These are phyloP conservation scores for Arachis monticola DNA, from an alignment of 331 rosid genomes.

Conservation along the genomic window DNA sequence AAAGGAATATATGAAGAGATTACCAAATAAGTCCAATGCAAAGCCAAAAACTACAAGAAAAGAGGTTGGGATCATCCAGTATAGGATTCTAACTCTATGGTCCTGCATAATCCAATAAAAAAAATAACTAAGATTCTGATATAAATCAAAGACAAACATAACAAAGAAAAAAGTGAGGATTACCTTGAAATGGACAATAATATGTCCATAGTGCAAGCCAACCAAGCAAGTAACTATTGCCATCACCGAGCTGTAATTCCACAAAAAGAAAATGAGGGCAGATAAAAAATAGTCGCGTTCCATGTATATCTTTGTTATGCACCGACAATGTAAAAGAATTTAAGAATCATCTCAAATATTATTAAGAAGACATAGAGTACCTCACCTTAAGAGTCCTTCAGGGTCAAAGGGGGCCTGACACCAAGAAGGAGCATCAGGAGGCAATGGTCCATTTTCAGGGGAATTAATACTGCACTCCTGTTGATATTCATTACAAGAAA, in stretches of 20 bases:
- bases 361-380: slow-evolving; percentile 21
- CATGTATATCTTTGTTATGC: neutral
- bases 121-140: neutral
- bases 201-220: slow-evolving; percentile 93
- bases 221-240: slow-evolving; percentile 91
- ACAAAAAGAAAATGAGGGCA: slow-evolving; percentile 32
- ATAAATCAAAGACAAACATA: neutral
- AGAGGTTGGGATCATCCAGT: slow-evolving; percentile 80
- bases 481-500: slow-evolving; percentile 14
- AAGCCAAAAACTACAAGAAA: slow-evolving; percentile 69
- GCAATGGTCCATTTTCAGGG: slow-evolving; percentile 86
- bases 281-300: neutral
- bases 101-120: slow-evolving; percentile 56
- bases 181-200: slow-evolving; percentile 87
- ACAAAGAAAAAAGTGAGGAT: slow-evolving; percentile 6
- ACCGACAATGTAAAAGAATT: too few relatives aligned
- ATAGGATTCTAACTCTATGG: slow-evolving; percentile 75
- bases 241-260: slow-evolving; percentile 75
- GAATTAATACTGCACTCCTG: slow-evolving; percentile 91
- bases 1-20: neutral
- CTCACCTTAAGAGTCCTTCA: slow-evolving; percentile 88
- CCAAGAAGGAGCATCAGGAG: slow-evolving; percentile 96
- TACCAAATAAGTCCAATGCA: slow-evolving; percentile 69
- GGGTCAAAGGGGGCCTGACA: slow-evolving; percentile 99
- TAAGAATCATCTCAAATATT: too few relatives aligned